phyloP scores from a whole-genome alignment of 108 stramenopile genomes.

The Seminavis robusta region DNA sequence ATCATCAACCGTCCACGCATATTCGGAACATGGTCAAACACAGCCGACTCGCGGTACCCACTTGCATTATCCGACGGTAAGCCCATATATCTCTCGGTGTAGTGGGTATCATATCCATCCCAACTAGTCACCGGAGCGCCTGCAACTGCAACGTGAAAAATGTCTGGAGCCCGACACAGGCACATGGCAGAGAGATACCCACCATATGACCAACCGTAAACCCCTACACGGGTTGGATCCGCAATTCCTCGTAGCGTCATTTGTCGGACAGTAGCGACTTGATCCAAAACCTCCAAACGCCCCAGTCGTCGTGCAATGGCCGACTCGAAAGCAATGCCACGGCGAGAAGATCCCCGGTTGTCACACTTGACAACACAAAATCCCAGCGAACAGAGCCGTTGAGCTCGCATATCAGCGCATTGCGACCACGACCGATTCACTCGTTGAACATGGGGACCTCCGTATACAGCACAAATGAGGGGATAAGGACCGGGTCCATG shows the following conservation, averaged over 20 bases:
- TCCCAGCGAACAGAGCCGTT: constrained; percentile 69
- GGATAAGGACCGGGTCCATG: constrained; percentile 87
- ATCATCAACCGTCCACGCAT: constrained; percentile 84
- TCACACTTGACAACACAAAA: constrained; percentile 94
- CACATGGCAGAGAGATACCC: constrained; percentile 93
- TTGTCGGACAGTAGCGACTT: constrained; percentile 78
- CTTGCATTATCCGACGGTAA: constrained; percentile 65
- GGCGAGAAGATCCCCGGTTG: constrained; percentile 87
- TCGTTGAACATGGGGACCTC: constrained; percentile 94
- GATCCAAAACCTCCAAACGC: constrained; percentile 86
- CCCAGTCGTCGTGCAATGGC: constrained; percentile 76
- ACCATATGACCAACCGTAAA: constrained; percentile 96
- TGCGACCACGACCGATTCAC: constrained; percentile 73
- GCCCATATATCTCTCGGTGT: constrained; percentile 96
- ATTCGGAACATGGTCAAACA: constrained; percentile 77
- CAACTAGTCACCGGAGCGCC: constrained; percentile 95
- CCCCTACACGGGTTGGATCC: constrained; percentile 80
- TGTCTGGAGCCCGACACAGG: constrained; percentile 74
- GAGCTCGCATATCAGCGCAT: constrained; percentile 86
- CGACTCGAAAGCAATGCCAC: constrained; percentile 87
- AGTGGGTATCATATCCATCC: constrained; percentile 96
- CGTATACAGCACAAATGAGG: constrained; percentile 85
- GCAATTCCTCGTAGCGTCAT: constrained; percentile 61
- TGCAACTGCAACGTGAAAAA: constrained; percentile 84
- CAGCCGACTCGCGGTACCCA: constrained; percentile 71